Base-by-base conservation (phyloP, 345 rosid species). In the Salix koriyanagi region DNA sequence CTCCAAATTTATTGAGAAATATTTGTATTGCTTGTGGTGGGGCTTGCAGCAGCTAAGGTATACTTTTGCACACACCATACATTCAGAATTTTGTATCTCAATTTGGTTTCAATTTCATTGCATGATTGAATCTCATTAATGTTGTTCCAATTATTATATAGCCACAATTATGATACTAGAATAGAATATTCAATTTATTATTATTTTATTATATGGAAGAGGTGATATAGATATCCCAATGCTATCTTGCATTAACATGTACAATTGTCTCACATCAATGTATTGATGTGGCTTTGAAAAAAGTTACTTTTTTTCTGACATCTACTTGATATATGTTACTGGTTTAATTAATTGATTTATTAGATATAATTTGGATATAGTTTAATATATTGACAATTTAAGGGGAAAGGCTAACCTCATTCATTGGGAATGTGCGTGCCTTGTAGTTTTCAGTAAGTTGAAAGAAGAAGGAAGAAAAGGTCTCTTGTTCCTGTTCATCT, bases 1-100 rank as follows among this genome's bases (percentile, higher is more conserved):
- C 23, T 84, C 93, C 7, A 80, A 76, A 1, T 91, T 95, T 74
- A 14, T 87, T 65, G 84, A 85, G 80, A 95, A 91, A 74, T 95
- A 93, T 80, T 85, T 90, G 79, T 95, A 89, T 76, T 95, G 97
- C 82, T 82, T 95, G 68, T 95, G 97, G 99, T 95, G 94, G 91
- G 99, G 97, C 18, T 81, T 95, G 56, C 99, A 93, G 88, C 91
- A 93, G 72, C 82, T 95, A 79, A 95, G 97, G 99, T 91, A 87
- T 67, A 74, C 75, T 65, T 77, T 72, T 6, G 19, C 77, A 15
- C 25, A 11, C 58, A 37, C 19, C 58, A 61, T 68, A 73, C 66
- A 13, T 52, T 25, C 13, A 23, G 41, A 32, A 13, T 69, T 25
- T 54, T 19, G 61, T 28, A 56, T 48, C 4, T 10, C 34, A 34